phyloP scores from a whole-genome alignment of 2,329 filamentous ascomycete species.

The Verticillium nubilum region DNA sequence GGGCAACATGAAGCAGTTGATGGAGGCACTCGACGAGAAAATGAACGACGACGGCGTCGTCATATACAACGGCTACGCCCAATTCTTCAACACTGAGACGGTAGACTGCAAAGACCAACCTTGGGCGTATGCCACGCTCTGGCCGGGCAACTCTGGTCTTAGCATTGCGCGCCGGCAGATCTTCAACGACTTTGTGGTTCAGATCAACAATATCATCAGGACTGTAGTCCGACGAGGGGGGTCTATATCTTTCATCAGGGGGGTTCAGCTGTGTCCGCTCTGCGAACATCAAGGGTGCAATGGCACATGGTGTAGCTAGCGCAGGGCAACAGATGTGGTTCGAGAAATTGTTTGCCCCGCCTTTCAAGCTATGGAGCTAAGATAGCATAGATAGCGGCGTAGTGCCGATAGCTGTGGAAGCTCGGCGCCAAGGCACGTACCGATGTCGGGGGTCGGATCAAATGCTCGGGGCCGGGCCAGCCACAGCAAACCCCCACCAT shows the following conservation, averaged over 20 bases:
- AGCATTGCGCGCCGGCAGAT: not conserved
- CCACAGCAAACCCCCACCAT: not conserved
- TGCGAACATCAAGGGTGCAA: too few relatives aligned
- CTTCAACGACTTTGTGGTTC: not conserved
- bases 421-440: not conserved
- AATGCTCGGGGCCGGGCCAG: not conserved
- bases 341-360: not conserved
- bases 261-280: too few relatives aligned
- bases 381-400: constrained; percentile 2
- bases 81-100: constrained; percentile 23
- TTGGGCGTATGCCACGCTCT: not conserved
- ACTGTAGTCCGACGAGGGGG: too few relatives aligned
- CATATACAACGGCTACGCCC: constrained; percentile 22
- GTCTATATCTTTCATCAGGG: too few relatives aligned
- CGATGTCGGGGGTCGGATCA: not conserved
- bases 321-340: too few relatives aligned
- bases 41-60: constrained; percentile 22
- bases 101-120: not conserved
- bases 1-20: constrained; percentile 19
- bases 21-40: constrained; percentile 19
- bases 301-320: too few relatives aligned
- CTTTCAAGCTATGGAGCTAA: not conserved
- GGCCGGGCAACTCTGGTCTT: not conserved
- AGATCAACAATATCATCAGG: constrained; percentile 20
- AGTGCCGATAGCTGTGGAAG: not conserved